A percentile compares a stretch with the other conserved stretches of the same genome.
Evolutionary conservation across 1,139 yeast species (phyloP).

Genomic region (Magnusiomyces ingens): DNA sequence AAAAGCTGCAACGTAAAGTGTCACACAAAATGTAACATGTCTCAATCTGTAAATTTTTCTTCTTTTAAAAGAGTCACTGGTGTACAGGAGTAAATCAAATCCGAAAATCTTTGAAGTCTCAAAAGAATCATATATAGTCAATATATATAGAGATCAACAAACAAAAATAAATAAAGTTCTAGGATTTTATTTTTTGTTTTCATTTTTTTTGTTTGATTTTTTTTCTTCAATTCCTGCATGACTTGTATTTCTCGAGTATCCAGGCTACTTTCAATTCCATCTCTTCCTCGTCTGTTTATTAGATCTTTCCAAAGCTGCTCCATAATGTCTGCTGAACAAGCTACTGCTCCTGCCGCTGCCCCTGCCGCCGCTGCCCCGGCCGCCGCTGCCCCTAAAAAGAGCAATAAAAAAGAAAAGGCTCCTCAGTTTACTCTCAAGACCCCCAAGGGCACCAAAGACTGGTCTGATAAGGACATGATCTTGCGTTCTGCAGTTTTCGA

Average conservation of each 20-base stretch:
- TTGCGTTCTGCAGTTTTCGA: slow-evolving; percentile 81
- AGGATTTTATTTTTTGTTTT: neutral
- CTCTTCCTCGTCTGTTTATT: neutral
- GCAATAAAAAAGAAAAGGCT: slow-evolving; percentile 18
- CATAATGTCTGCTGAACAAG: neutral
- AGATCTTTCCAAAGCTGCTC: neutral
- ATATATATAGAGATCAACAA: too few relatives aligned
- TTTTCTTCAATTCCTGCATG: neutral
- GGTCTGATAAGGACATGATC: slow-evolving; percentile 98
- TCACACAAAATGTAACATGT: neutral
- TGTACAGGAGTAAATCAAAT: too few relatives aligned
- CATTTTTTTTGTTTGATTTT: neutral
- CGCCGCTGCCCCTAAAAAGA: slow-evolving; percentile 10
- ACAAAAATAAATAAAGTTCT: too few relatives aligned
- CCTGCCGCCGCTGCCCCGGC: slow-evolving; percentile 14
- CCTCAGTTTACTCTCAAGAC: slow-evolving; percentile 69
- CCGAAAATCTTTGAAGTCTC: too few relatives aligned
- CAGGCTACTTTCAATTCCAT: neutral
- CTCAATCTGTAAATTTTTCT: too few relatives aligned
- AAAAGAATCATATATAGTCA: too few relatives aligned
- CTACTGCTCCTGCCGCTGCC: slow-evolving; percentile 7
- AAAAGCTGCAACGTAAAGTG: neutral
- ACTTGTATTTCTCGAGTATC: neutral
- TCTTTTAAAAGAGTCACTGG: neutral
- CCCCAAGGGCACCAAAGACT: slow-evolving; percentile 92